Conservation (phyloP, 2,329 filamentous ascomycete genomes). For the Aspergillus sp. region DNA sequence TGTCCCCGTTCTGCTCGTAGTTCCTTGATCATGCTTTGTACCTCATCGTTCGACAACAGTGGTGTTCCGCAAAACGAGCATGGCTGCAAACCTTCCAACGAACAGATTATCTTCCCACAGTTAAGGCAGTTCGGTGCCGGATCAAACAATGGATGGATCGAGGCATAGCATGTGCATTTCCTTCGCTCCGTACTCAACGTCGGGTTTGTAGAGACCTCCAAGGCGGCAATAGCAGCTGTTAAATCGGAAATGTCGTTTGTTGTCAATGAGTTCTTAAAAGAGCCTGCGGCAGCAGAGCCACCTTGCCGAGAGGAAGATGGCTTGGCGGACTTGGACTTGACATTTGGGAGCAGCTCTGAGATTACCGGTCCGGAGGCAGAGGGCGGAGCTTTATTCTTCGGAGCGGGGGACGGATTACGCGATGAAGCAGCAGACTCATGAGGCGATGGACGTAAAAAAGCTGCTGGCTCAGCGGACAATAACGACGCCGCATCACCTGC, state of each 20-base stretch:
- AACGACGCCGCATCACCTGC: conserved; percentile 25
- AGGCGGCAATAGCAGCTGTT: conserved; percentile 72
- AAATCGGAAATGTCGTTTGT: conserved; percentile 50
- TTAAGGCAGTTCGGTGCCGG: conserved; percentile 87
- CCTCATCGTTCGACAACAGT: conserved; percentile 63
- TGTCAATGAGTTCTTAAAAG: conserved; percentile 47
- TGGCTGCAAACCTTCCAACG: conserved; percentile 86
- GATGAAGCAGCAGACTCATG: conserved; percentile 40
- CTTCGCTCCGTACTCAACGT: conserved; percentile 59
- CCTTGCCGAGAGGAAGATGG: conserved; percentile 72
- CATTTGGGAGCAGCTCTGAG: conserved; percentile 61
- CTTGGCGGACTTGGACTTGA: conserved; percentile 52
- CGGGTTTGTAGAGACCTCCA: conserved; percentile 91
- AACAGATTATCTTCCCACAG: conserved; percentile 92
- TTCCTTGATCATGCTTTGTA: conserved; percentile 78
- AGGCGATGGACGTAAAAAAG: conserved; percentile 34
- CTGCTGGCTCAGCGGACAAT: conserved; percentile 47
- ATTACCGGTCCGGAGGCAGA: conserved; percentile 73
- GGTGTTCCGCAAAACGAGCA: conserved; percentile 83
- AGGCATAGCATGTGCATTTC: conserved; percentile 78
- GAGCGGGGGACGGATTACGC: conserved; percentile 36
- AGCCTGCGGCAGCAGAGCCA: conserved; percentile 67
- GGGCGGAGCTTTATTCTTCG: conserved; percentile 46
- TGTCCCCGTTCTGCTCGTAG: conserved; percentile 78
- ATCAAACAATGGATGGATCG: conserved; percentile 78